Conservation (phyloP, 345 rosid genomes). For the Nasturtium officinale region DNA sequence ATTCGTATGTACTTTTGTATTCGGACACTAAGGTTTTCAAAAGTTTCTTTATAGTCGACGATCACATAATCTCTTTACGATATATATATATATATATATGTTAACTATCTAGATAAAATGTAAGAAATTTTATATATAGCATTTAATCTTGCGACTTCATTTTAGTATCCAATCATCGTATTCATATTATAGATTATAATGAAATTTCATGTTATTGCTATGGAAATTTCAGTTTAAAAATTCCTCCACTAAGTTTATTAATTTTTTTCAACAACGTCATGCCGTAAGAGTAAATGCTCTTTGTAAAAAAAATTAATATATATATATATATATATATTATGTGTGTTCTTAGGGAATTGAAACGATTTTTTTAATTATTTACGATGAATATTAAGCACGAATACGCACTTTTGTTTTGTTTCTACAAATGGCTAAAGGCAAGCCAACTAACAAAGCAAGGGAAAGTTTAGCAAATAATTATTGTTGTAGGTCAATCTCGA, state of each 20-base stretch:
- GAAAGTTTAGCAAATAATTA: not conserved
- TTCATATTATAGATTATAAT: not conserved
- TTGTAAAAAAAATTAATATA: no score
- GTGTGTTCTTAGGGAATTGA: not conserved
- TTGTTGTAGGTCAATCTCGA: not conserved
- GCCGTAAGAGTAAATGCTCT: no score
- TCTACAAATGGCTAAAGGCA: not conserved
- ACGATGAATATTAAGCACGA: not conserved
- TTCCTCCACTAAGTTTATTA: not conserved
- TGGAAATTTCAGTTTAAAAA: not conserved
- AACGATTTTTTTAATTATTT: not conserved
- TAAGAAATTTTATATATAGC: not conserved
- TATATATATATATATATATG: not conserved
- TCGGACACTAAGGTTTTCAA: not conserved
- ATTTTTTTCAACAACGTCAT: not conserved
- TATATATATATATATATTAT: no score
- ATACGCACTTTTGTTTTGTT: not conserved
- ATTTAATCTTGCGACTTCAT: not conserved
- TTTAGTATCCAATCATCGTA: not conserved
- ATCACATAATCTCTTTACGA: not conserved
- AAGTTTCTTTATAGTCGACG: not conserved
- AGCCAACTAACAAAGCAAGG: not conserved
- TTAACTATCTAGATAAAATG: not conserved
- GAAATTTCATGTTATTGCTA: not conserved
- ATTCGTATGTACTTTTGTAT: constrained; percentile 23